Conservation (phyloP, 2,329 filamentous ascomycete species). For the Fonsecaea pedrosoi region DNA sequence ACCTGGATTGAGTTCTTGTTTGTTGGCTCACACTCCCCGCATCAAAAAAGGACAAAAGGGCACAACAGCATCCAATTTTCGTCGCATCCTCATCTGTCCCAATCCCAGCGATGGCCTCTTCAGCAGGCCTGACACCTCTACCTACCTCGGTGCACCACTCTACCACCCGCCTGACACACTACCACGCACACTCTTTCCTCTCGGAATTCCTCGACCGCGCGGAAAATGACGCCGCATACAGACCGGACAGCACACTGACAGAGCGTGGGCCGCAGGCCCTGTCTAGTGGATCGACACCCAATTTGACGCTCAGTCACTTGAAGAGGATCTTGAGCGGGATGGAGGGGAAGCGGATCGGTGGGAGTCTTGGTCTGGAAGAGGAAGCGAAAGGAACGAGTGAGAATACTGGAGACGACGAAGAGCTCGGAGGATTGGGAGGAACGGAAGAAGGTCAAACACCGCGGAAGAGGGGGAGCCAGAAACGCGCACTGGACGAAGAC, state of each 20-base stretch:
- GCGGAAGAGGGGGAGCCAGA: not conserved
- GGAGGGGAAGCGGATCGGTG: constrained; percentile 31
- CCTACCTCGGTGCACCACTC: constrained; percentile 35
- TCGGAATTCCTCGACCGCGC: constrained; percentile 36
- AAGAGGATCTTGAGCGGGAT: constrained; percentile 37
- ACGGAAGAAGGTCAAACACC: not conserved
- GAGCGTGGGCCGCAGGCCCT: constrained; percentile 37
- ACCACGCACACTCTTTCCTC: constrained; percentile 38
- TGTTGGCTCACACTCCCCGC: too few species aligned
- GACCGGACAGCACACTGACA: constrained; percentile 61
- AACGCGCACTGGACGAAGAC: constrained; percentile 6
- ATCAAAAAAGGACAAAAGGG: not conserved
- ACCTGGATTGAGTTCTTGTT: not conserved
- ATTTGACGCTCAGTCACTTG: constrained; percentile 38
- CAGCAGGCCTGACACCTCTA: constrained; percentile 34
- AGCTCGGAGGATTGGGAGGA: constrained; percentile 15
- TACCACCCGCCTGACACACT: constrained; percentile 37
- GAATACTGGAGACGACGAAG: not conserved
- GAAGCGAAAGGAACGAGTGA: not conserved
- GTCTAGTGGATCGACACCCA: constrained; percentile 28
- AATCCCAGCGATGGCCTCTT: not conserved
- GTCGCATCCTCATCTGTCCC: not conserved
- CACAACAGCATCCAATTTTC: not conserved
- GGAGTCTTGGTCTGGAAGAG: not conserved
- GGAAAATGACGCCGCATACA: constrained; percentile 45